Evolutionary conservation across 1,284 basidiomycete genomes (phyloP), one percentile per base, ranked within the genome.

Genomic region (Volvariella volvacea): DNA sequence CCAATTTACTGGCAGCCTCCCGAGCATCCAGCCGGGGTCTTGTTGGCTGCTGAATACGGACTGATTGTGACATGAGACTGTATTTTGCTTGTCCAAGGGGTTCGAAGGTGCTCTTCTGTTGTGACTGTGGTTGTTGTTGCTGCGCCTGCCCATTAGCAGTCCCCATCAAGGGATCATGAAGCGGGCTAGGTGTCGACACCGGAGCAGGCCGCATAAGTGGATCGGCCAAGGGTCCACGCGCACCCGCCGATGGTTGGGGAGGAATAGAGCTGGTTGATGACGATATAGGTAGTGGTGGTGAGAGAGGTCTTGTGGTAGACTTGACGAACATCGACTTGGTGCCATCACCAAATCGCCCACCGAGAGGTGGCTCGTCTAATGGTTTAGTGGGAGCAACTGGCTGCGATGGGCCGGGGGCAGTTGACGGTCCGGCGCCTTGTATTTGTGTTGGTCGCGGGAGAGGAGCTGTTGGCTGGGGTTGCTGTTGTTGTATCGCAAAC

Each of bases 1-100:
- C 88, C 45, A 91, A 71, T 60, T 89, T 90, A 60, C 85, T 88
- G 17, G 88, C 88, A n/a, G 88, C 88, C 59, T 90, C 82, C 52
- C 79, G 71, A 4, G 88, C 80, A 61, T 91, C 88, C 54, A 91
- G 59, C 52, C 82, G 71, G 38, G 80, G 76, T 49, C 85, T 65
- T 31, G 74, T 76, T 8, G 85, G 80, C 50, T 78, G 36, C 15
- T 20, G 76, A 34, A 83, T 68, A 15, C 82, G 76, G 58, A 89
- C 63, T 16, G 84, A 85, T 41, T 70, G 71, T 2, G 83, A 70
- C 80, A 88, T 80, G 50, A 71, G 70, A 36, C 70, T 65, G 10
- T 82, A 72, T 48, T 66, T 67, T 31, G 72, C 65, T 50, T 76
- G 74, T 10, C 76, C 81, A 16, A 88, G 69, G 22, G 85, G 84